These are phyloP conservation scores for Cordyceps cicadae DNA, from an alignment of 2,329 filamentous ascomycete species.

Conservation along the genomic window DNA sequence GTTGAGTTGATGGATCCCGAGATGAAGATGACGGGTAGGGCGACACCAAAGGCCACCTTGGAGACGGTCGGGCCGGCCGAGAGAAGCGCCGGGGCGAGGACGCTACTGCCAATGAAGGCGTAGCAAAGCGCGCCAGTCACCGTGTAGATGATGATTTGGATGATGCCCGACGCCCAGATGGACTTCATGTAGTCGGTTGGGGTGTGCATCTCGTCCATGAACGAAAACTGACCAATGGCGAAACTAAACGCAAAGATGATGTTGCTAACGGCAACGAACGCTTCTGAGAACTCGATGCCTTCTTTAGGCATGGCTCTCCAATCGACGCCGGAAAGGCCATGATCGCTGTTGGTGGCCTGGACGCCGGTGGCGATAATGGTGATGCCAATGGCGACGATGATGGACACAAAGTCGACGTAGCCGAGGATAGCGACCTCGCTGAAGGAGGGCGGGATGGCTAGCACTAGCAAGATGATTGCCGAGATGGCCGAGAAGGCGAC, in stretches of 20 bases:
- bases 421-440: slow-evolving; percentile 31
- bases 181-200: slow-evolving; percentile 34
- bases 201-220: slow-evolving; percentile 36
- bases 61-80: slow-evolving; percentile 46
- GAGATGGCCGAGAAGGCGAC: slow-evolving; percentile 31
- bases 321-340: slow-evolving; percentile 3
- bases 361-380: slow-evolving; percentile 55
- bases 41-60: slow-evolving; percentile 58
- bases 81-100: slow-evolving; percentile 55
- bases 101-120: slow-evolving; percentile 50
- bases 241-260: slow-evolving; percentile 57
- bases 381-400: slow-evolving; percentile 50
- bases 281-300: slow-evolving; percentile 36
- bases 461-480: slow-evolving; percentile 28
- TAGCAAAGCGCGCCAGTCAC: slow-evolving; percentile 58
- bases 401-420: slow-evolving; percentile 46
- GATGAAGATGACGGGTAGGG: slow-evolving; percentile 58
- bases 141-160: slow-evolving; percentile 54
- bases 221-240: slow-evolving; percentile 32
- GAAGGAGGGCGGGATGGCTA: slow-evolving; percentile 32
- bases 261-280: slow-evolving; percentile 51
- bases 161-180: slow-evolving; percentile 47
- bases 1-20: slow-evolving; percentile 55
- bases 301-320: slow-evolving; percentile 30
- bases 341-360: slow-evolving; percentile 16